Conservation (phyloP, 345 rosid species). For the Eucalyptus brandiana region DNA sequence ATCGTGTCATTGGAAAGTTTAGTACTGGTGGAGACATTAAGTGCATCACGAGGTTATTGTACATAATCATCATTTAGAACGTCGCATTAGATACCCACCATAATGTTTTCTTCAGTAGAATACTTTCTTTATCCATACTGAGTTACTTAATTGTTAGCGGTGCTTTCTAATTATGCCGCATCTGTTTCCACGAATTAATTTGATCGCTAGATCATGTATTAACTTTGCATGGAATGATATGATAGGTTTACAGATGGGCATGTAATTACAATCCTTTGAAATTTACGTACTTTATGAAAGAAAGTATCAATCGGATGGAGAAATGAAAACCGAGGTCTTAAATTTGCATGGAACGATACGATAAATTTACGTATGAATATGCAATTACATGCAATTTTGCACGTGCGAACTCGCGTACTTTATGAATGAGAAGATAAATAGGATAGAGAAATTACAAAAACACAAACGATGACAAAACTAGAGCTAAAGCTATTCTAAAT, state of each 20-base stretch:
- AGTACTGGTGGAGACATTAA: background rate
- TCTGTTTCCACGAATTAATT: background rate
- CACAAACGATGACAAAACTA: background rate
- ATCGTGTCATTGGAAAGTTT: background rate
- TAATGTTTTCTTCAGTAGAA: background rate
- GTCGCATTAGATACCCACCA: background rate
- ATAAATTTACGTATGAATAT: background rate
- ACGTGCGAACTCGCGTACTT: background rate
- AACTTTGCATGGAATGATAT: background rate
- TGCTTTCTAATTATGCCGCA: background rate
- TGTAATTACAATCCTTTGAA: background rate
- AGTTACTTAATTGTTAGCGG: background rate
- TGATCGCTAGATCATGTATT: background rate
- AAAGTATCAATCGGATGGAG: background rate
- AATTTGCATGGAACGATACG: background rate
- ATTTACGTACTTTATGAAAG: background rate
- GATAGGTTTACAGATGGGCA: background rate
- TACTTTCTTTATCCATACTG: background rate
- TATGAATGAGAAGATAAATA: background rate
- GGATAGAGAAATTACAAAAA: background rate
- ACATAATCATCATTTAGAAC: rapidly evolving
- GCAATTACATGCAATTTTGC: background rate
- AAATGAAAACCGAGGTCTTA: background rate
- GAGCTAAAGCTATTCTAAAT: background rate
- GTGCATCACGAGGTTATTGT: background rate